Evolutionary conservation across 2,329 filamentous ascomycete species (phyloP), one percentile per base, ranked within the genome.

Genomic region (Hypoxylon sp.): DNA sequence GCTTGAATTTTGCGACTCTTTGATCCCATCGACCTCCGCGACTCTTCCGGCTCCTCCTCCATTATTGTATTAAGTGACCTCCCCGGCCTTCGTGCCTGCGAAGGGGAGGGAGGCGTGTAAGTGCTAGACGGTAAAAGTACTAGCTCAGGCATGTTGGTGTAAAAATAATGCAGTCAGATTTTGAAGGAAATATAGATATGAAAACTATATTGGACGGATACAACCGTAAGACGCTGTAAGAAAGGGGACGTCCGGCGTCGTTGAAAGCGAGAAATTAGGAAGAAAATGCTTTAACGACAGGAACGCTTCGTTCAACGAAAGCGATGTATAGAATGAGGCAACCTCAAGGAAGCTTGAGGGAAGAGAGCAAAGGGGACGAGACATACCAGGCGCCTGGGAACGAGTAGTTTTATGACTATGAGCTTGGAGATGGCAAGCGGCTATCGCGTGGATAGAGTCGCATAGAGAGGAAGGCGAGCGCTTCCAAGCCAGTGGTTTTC

Each of bases 41-140:
- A 75, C 71, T 82, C 80, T 58, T 85, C 83, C 65, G 79, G 78
- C 70, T 84, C 82, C 77, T 87, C 87, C 77, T 90, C 87, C 75
- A 89, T 87, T 88, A 90, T 89, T 70, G 87, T 87, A 88, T 89
- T 89, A 88, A 90, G 87, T 70, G 77, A 79, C 79, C 80, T 81
- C 76, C 80, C 82, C 70, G 80, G 80, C 80, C 84, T 85, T 82
- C 86, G 86, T 79, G 78, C 87, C 85, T 82, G 87, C 87, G 84
- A 83, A 81, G 85, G 81, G 70, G 84, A 84, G 71, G 80, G 81
- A 76, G 84, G 80, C 75, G 80, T 81, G 74, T 84, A 85, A 71
- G 80, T 80, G 67, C 75, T 79, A 62, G 78, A 75, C 46, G 82
- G 80, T 67, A 83, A 76, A 63, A 83, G 72, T 70, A 80, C 64